Conservation (phyloP, 208 protist genomes). For the Leishmania martiniquensis region DNA sequence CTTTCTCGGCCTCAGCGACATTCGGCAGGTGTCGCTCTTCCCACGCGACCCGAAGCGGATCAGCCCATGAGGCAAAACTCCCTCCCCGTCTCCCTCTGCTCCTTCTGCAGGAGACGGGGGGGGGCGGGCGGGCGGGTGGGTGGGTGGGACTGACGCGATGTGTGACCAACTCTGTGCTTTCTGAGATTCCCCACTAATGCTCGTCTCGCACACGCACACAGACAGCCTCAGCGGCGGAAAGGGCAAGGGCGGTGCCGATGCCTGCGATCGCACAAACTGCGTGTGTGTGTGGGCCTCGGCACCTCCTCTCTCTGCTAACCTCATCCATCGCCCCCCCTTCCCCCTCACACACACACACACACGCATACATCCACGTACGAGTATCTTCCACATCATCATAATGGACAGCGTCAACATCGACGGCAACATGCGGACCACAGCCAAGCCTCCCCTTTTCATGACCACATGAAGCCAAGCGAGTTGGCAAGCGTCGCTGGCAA, state of each 20-base stretch:
- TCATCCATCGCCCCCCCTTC: not conserved
- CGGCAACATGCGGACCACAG: not conserved
- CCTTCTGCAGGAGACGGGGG: not conserved
- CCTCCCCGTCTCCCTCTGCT: not conserved
- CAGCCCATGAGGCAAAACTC: conserved; percentile 4
- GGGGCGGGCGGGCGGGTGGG: not conserved
- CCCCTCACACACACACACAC: not conserved
- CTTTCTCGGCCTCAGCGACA: conserved; percentile 96
- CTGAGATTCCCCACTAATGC: not conserved
- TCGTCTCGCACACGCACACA: not conserved
- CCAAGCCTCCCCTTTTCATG: not conserved
- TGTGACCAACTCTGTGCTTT: not conserved
- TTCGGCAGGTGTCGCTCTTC: conserved; percentile 98
- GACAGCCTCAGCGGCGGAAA: not conserved
- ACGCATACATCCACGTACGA: not conserved
- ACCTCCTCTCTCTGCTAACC: not conserved
- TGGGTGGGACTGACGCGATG: not conserved
- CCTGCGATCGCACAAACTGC: not conserved
- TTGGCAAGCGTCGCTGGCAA: not conserved
- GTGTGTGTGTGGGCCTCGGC: not conserved
- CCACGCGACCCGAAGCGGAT: conserved; percentile 97
- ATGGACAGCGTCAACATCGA: not conserved
- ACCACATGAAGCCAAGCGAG: not conserved
- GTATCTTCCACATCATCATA: not conserved
- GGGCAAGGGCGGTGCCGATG: not conserved